Conservation (phyloP, 495 filamentous ascomycete species). For the Talaromyces adpressus region DNA sequence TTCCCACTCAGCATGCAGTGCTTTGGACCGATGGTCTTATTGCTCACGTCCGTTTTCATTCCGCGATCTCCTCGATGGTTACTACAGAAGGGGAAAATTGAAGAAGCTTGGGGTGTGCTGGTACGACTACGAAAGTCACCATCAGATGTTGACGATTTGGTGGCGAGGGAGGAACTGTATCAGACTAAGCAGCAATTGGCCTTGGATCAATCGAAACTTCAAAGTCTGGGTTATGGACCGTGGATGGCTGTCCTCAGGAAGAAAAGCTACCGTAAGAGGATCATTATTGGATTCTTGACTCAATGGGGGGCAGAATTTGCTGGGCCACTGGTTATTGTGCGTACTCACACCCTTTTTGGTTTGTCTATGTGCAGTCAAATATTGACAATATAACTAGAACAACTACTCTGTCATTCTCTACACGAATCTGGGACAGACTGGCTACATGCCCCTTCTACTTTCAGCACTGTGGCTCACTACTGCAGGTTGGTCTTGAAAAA, state of each 20-base stretch:
- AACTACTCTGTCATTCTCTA: conserved; percentile 48
- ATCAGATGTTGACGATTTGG: conserved; percentile 13
- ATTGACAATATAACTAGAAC: conserved; percentile 15
- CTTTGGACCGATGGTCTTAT: conserved; percentile 30
- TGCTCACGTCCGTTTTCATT: conserved; percentile 30
- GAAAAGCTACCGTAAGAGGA: conserved; percentile 34
- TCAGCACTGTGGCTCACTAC: conserved; percentile 40
- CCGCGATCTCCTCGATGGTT: conserved; percentile 42
- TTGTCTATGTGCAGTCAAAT: background rate
- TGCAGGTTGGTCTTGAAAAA: conserved; percentile 20
- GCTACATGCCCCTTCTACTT: conserved; percentile 40
- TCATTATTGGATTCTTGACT: conserved; percentile 33
- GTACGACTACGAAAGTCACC: conserved; percentile 23
- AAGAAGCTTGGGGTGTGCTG: conserved; percentile 30
- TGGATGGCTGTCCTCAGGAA: conserved; percentile 33
- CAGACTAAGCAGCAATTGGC: conserved; percentile 33
- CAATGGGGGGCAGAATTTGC: conserved; percentile 33
- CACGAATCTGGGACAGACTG: conserved; percentile 34
- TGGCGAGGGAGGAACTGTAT: conserved; percentile 23
- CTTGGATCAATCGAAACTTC: conserved; percentile 25
- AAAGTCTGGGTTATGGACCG: conserved; percentile 17
- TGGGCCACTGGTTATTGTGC: conserved; percentile 30
- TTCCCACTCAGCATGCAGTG: conserved; percentile 39
- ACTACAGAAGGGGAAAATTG: conserved; percentile 28
- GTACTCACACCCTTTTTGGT: background rate